Evolutionary conservation across 2,329 filamentous ascomycete genomes (phyloP).

Genomic region (Exophiala calicioides): DNA sequence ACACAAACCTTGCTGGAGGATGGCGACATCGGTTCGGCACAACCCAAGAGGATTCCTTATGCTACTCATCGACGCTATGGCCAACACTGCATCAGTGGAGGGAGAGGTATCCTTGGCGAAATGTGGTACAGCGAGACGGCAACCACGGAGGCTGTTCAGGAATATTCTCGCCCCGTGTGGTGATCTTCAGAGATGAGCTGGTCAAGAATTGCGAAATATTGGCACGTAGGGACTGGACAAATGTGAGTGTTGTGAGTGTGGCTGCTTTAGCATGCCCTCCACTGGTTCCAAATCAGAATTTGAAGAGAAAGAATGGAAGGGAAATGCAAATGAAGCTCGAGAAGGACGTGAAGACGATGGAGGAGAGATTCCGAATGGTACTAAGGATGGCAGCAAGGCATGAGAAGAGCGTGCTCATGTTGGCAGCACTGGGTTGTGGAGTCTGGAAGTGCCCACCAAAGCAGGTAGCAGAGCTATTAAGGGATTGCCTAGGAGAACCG

Average conservation of each 20-base stretch:
- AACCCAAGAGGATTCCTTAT: constrained; percentile 12
- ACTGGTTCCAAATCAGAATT: not conserved
- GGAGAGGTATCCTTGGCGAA: constrained; percentile 9
- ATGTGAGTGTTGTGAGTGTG: constrained; percentile 7
- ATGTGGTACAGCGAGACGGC: not conserved
- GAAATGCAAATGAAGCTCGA: constrained; percentile 9
- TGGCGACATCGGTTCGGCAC: constrained; percentile 14
- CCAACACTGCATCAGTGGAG: constrained; percentile 9
- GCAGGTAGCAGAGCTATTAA: constrained; percentile 9
- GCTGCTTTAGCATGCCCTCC: constrained; percentile 12
- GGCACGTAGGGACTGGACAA: constrained; percentile 6
- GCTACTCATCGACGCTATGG: constrained; percentile 16
- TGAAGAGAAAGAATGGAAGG: not conserved
- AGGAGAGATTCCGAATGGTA: constrained; percentile 12
- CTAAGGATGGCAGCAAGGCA: constrained; percentile 9
- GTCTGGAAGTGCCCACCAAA: constrained; percentile 15
- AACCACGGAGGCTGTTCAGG: constrained; percentile 12
- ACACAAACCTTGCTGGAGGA: constrained; percentile 14
- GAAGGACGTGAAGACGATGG: constrained; percentile 7
- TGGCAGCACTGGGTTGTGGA: constrained; percentile 14
- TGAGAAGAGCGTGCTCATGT: constrained; percentile 10
- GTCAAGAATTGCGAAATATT: constrained; percentile 4
- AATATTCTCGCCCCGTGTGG: constrained; percentile 11
- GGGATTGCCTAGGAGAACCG: constrained; percentile 11
- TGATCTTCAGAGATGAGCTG: constrained; percentile 11